phyloP scores from a whole-genome alignment of 345 rosid species.

The Lenwebbia sp. region DNA sequence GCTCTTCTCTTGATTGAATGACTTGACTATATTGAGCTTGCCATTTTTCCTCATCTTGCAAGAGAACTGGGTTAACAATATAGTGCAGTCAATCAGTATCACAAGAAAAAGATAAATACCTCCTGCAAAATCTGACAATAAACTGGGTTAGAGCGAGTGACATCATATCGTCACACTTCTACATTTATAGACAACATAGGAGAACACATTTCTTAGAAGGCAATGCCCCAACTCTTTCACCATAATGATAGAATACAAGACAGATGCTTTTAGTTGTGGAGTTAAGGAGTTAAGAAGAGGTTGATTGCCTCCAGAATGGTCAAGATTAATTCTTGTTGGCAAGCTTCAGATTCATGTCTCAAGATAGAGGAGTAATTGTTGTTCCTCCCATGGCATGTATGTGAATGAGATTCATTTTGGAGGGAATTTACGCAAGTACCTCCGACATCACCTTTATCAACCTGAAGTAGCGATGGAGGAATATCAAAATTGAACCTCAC shows the following conservation, averaged over 20 bases:
- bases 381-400: neutral
- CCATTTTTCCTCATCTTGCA: constrained; percentile 69
- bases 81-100: neutral
- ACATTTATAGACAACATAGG: neutral
- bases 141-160: neutral
- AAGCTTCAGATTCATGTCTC: constrained; percentile 13
- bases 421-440: constrained; percentile 11
- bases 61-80: constrained; percentile 13
- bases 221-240: neutral
- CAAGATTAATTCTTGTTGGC: neutral
- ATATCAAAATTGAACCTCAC: no score
- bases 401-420: constrained; percentile 11
- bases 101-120: neutral
- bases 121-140: neutral
- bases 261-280: neutral
- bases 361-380: neutral
- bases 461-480: no score
- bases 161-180: neutral
- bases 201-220: neutral
- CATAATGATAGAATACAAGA: neutral
- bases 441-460: no score
- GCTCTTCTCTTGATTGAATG: constrained; percentile 26
- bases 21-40: constrained; percentile 78
- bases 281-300: neutral
- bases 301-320: neutral